phyloP scores from a whole-genome alignment of 495 filamentous ascomycete genomes.

The Opeltia flavorubescens region DNA sequence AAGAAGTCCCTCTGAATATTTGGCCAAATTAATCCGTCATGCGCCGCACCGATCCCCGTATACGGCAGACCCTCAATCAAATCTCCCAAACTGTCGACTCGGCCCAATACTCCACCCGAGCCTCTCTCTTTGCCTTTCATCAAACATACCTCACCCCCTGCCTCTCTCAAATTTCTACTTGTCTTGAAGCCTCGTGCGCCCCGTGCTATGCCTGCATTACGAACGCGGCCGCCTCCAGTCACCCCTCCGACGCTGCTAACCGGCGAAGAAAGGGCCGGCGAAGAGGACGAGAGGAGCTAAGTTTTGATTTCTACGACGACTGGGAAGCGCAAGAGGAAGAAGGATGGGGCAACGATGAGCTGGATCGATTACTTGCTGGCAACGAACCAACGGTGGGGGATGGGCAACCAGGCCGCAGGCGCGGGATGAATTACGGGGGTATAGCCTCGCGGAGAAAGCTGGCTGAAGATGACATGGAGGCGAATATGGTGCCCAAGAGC shows the following conservation, averaged over 20 bases:
- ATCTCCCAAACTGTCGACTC: constrained; percentile 84
- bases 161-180: constrained; percentile 47
- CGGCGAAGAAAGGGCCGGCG: not conserved
- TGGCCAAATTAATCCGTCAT: constrained; percentile 20
- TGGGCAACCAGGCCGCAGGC: constrained; percentile 53
- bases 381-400: constrained; percentile 28
- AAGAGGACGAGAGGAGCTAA: constrained; percentile 54
- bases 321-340: constrained; percentile 73
- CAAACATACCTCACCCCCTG: constrained; percentile 79
- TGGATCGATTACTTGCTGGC: constrained; percentile 75
- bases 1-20: no score
- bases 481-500: constrained; percentile 80
- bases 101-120: constrained; percentile 82
- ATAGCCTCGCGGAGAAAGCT: constrained; percentile 43
- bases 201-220: constrained; percentile 45
- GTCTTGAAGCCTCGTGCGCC: constrained; percentile 53
- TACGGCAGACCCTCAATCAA: constrained; percentile 86
- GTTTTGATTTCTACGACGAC: constrained; percentile 97
- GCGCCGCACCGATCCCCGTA: constrained; percentile 74
- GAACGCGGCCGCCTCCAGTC: not conserved
- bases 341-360: constrained; percentile 62
- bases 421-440: constrained; percentile 83
- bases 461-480: constrained; percentile 52
- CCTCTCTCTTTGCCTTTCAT: constrained; percentile 73
- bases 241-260: not conserved